Conservation (phyloP, 2,329 filamentous ascomycete species). For the Aspergillus pseudoterreus region DNA sequence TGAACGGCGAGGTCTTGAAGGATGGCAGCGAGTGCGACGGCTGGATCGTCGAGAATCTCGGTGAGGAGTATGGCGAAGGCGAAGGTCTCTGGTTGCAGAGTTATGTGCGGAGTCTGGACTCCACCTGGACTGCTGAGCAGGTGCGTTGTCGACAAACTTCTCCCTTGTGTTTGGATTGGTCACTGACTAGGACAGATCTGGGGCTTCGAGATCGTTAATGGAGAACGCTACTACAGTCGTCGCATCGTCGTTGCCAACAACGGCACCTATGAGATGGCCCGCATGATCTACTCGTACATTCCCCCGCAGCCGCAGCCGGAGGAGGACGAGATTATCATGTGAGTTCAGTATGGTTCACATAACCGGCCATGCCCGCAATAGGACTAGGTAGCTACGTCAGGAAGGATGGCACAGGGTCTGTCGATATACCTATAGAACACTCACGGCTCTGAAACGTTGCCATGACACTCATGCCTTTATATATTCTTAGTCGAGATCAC, state of each 20-base stretch:
- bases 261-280: conserved; percentile 31
- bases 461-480: too few relatives aligned
- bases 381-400: too few relatives aligned
- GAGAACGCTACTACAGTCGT: conserved; percentile 40
- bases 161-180: background rate
- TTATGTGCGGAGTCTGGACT: conserved; percentile 46
- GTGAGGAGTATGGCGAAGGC: conserved; percentile 40
- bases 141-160: conserved; percentile 21
- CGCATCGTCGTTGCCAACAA: conserved; percentile 40
- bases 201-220: conserved; percentile 44
- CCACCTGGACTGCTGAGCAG: conserved; percentile 55
- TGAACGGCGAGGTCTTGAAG: conserved; percentile 40
- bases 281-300: conserved; percentile 40
- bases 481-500: too few relatives aligned
- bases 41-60: conserved; percentile 56
- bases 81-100: conserved; percentile 48
- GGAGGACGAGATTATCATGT: background rate
- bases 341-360: background rate
- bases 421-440: too few relatives aligned
- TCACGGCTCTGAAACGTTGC: too few relatives aligned
- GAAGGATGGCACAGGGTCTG: too few relatives aligned
- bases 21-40: conserved; percentile 56
- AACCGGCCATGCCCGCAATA: too few relatives aligned
- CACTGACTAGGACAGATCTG: conserved; percentile 31
- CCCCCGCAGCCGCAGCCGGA: background rate